Percentiles rank a stretch among this genome's conserved stretches.
phyloP scores from a whole-genome alignment of 1,139 yeast genomes.

The Sugiyamaella xylanicola region DNA sequence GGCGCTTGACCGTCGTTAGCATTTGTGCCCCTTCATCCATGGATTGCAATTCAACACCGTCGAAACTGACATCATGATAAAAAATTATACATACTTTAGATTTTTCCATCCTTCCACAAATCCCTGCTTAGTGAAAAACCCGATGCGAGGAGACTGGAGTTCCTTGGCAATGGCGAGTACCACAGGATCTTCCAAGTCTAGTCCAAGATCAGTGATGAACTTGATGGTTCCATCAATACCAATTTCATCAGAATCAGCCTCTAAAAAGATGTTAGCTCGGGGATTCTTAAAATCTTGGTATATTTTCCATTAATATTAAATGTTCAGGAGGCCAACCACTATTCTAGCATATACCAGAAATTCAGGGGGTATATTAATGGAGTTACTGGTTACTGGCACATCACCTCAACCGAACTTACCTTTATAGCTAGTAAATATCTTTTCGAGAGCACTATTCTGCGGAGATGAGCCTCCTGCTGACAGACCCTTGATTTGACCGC shows the following conservation, averaged over 20 bases:
- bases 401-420: conserved; percentile 20
- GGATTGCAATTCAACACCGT: no score
- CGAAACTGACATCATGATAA: no score
- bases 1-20: no score
- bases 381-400: not conserved
- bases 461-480: conserved; percentile 1
- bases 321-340: no score
- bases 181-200: conserved; percentile 71
- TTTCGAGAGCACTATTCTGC: conserved; percentile 22
- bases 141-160: conserved; percentile 66
- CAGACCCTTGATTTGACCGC: conserved; percentile 22
- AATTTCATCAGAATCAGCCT: conserved; percentile 40
- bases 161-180: conserved; percentile 72
- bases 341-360: no score
- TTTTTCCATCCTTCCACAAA: conserved; percentile 62
- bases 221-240: conserved; percentile 77
- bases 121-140: conserved; percentile 53
- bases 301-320: no score
- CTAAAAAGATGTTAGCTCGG: conserved; percentile 17
- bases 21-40: no score
- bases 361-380: no score
- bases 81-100: conserved; percentile 38
- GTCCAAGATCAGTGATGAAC: conserved; percentile 64
- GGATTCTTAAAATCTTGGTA: no score
- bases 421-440: conserved; percentile 30